Evolutionary conservation across 768 basidiomycete genomes (phyloP), one percentile per base, ranked within the genome.

Genomic region (Boletellus ananas): DNA sequence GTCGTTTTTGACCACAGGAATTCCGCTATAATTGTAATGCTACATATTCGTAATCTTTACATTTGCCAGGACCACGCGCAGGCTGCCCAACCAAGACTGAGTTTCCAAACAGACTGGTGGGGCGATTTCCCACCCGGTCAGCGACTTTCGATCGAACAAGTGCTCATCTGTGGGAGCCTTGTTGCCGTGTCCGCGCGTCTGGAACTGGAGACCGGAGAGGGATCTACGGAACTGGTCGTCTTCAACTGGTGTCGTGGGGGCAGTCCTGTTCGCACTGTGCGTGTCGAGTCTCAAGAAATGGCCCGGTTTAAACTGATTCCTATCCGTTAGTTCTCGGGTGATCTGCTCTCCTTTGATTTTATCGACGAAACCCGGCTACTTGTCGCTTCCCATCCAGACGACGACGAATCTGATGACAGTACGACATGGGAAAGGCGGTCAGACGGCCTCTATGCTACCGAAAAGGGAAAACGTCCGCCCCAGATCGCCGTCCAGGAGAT

Each of bases 1-100:
- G 29, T 46, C 21, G 12, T 29, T 35, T 27, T 48, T 25, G 35
- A 45, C 23, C 34, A n/a, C 55, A 68, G 66, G 39, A 62, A 59
- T 45, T 57, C 57, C 3, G 58, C 64, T 14, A 64, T 64, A 45
- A 50, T 46, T 14, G 55, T 60, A 53, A 49, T 55, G 16, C 38
- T 84, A 55, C 79, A 79, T 54, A 72, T 84, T 50, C 76, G 79
- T 51, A 71, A 81, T 59, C 63, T 83, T 44, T 77, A 76, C 70
- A 70, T 70, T n/a, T 80, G 79, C 50, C 76, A 72, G 48, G 79
- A 79, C 57, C 81, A 84, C 58, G 69, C 75, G 27, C 68, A 64
- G 43, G 75, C 79, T 25, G 37, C 55, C 34, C 62, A 68, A 33
- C 55, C 64, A 16, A 54, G 58, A 21, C 47, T 68, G 29, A 58